Base-by-base conservation (phyloP, 768 basidiomycete species). In the Hirschioporus abietinus region DNA sequence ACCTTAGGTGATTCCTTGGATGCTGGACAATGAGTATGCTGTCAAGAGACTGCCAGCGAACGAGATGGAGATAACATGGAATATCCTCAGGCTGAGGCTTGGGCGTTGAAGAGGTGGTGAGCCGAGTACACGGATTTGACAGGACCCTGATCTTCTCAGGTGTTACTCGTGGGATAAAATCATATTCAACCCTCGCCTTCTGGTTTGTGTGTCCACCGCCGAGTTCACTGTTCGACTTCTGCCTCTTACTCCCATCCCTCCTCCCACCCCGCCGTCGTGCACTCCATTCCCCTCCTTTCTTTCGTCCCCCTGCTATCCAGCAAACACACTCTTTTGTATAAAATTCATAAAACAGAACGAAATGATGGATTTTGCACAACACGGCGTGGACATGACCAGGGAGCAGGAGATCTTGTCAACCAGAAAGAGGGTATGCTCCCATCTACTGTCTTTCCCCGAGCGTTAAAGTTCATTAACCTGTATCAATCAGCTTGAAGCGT, bases 401-500 rank as follows among this genome's bases (percentile, higher is more conserved):
- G 78, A 81, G 69, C 60, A 61, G 60, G 81, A 82, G 57, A 42
- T 52, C 60, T 64, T 75, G 61, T 77, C 76, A 64, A 81, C 77
- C 68, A 80, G 77, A 71, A 78, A 78, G 68, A 80, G 79, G 76
- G 83, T 83, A 68, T 58, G 75, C 68, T 25, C 36, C n/a, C 62
- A 60, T 5, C 27, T 57, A 70, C 27, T 65, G 20, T 30, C 52
- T 30, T 36, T 66, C 26, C 35, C 7, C 57, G 35, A n/a, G 67
- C 52, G 42, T 15, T 61, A 15, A 25, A 17, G 15, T 9, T 34
- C 61, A 64, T 58, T 65, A 34, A 57, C 18, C n/a, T 24, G 26
- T 68, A 65, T 61, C 36, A 30, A 68, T 62, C 68, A 92, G 90
- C 86, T 93, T 73, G 86, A 90, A 69, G 84, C 85, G 35, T 92